phyloP scores from a whole-genome alignment of 805 yeast species.

The Saturnispora silvae region DNA sequence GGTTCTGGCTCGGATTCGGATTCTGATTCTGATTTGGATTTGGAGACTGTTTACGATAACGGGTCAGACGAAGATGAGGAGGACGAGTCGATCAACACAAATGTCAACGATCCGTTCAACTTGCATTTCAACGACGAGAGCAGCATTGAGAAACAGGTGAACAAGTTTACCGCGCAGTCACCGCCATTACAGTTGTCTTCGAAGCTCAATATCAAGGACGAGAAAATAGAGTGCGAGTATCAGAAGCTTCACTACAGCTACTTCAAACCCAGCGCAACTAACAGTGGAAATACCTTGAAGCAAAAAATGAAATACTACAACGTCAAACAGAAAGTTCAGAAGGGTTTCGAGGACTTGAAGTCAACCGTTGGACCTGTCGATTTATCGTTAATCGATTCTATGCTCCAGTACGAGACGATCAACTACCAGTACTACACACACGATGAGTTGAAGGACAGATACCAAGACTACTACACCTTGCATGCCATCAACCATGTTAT shows the following conservation, averaged over 20 bases:
- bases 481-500: constrained; percentile 76
- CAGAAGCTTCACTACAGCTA: constrained; percentile 25
- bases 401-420: constrained; percentile 66
- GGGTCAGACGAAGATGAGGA: constrained; percentile 32
- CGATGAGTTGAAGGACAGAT: constrained; percentile 24
- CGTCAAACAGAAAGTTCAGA: constrained; percentile 38
- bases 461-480: constrained; percentile 53
- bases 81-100: constrained; percentile 28
- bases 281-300: constrained; percentile 10
- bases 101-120: constrained; percentile 58
- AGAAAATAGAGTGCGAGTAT: constrained; percentile 19
- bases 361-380: constrained; percentile 33
- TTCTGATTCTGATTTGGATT: constrained; percentile 23
- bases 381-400: constrained; percentile 43
- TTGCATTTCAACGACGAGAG: constrained; percentile 55
- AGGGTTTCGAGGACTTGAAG: constrained; percentile 23
- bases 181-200: constrained; percentile 7
- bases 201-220: constrained; percentile 16
- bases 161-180: constrained; percentile 19
- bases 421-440: constrained; percentile 44
- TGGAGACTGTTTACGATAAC: constrained; percentile 7
- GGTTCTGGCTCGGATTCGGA: too few relatives aligned
- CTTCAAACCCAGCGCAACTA: constrained; percentile 4
- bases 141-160: constrained; percentile 25
- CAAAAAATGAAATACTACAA: constrained; percentile 25